These are phyloP conservation scores for Calonectria ilicicola DNA, from an alignment of 2,329 filamentous ascomycete species.

Conservation along the genomic window DNA sequence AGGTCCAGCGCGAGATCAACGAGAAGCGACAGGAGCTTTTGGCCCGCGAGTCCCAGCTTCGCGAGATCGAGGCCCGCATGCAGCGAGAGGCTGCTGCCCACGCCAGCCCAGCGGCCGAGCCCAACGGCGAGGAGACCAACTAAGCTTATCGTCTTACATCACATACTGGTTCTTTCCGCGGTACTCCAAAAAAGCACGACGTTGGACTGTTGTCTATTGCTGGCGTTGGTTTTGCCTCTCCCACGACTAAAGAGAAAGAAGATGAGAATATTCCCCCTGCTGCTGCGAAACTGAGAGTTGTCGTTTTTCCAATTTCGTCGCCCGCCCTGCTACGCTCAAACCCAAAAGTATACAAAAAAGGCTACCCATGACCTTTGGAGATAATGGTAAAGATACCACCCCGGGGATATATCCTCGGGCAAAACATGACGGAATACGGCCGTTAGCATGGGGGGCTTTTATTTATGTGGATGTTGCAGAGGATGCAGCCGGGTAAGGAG, in stretches of 20 bases:
- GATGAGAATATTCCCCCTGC: slow-evolving; percentile 56
- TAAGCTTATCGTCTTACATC: slow-evolving; percentile 48
- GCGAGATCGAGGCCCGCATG: slow-evolving; percentile 99
- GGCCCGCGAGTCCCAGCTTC: slow-evolving; percentile 97
- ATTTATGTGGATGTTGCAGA: slow-evolving; percentile 36
- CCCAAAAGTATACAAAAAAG: slow-evolving; percentile 26
- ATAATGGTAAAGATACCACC: slow-evolving; percentile 45
- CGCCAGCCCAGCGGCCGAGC: slow-evolving; percentile 56
- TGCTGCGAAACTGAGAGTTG: slow-evolving; percentile 52
- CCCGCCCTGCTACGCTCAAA: slow-evolving; percentile 39
- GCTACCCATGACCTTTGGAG: slow-evolving; percentile 43
- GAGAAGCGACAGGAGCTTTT: slow-evolving; percentile 99
- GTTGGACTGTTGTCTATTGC: slow-evolving; percentile 59
- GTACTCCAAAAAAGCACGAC: slow-evolving; percentile 52
- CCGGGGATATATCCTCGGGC: slow-evolving; percentile 20
- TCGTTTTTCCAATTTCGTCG: slow-evolving; percentile 50
- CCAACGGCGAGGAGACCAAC: slow-evolving; percentile 68
- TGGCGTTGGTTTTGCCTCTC: slow-evolving; percentile 62
- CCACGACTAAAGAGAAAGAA: slow-evolving; percentile 57
- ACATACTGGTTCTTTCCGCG: slow-evolving; percentile 47
- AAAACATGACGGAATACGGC: slow-evolving; percentile 29
- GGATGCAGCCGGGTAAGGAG: slow-evolving; percentile 35
- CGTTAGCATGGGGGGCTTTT: slow-evolving; percentile 34
- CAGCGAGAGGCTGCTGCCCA: slow-evolving; percentile 80
- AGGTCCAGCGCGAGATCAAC: slow-evolving; percentile 99